Evolutionary conservation across 352 stramenopile species (phyloP).

Genomic region (Phytopythium litorale): DNA sequence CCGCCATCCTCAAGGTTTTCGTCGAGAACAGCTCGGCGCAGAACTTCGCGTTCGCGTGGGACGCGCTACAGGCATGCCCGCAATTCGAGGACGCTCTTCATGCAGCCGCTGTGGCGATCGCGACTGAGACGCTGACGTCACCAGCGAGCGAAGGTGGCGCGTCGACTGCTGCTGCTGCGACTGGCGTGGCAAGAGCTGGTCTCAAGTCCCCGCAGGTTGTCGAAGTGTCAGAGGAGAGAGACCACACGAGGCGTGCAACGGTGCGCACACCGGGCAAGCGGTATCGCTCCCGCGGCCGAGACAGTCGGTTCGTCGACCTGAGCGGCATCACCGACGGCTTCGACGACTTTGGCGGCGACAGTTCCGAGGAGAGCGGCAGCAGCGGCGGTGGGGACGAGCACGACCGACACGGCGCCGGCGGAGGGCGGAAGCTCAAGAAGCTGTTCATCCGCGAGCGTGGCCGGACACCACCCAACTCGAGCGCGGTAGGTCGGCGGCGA

Average conservation of each 20-base stretch:
- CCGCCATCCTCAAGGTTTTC: slow-evolving; percentile 40
- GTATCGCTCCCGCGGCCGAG: slow-evolving; percentile 1
- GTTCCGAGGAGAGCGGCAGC: slow-evolving; percentile 7
- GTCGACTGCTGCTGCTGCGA: background rate
- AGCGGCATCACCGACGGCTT: slow-evolving; percentile 48
- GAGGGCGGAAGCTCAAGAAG: slow-evolving; percentile 24
- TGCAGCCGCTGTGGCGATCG: slow-evolving; percentile 5
- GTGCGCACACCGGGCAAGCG: slow-evolving; percentile 10
- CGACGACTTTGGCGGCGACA: slow-evolving; percentile 41
- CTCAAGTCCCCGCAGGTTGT: background rate
- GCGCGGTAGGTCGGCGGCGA: background rate
- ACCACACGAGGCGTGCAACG: background rate
- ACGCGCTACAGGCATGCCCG: slow-evolving; percentile 40
- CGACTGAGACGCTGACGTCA: background rate
- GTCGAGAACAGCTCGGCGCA: slow-evolving; percentile 43
- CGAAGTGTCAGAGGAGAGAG: background rate
- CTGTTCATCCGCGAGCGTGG: slow-evolving; percentile 44
- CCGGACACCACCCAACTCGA: background rate
- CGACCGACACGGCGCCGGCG: background rate
- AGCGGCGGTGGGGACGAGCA: slow-evolving; percentile 17
- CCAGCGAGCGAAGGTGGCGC: background rate
- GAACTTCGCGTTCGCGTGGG: slow-evolving; percentile 44
- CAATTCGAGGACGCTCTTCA: slow-evolving; percentile 40
- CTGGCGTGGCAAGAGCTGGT: background rate
- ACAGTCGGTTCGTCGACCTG: slow-evolving; percentile 41